Evolutionary conservation across 306 rosid species (phyloP), one percentile per base, ranked within the genome.

Genomic region (Citrullus amarus): DNA sequence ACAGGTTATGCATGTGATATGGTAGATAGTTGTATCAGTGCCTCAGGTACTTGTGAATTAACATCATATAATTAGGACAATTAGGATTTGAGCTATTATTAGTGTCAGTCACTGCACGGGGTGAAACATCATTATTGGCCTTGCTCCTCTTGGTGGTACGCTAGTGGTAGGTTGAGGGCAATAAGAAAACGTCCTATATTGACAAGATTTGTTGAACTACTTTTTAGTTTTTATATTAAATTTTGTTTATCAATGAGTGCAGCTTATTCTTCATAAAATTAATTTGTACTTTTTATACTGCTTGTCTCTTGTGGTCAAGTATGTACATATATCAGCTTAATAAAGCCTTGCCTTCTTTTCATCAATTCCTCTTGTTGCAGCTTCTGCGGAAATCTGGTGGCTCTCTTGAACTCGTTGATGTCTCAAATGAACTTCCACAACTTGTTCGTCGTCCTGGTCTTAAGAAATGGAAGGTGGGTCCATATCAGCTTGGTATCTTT

Each of bases 391-490:
- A 83, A 76, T 89, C 90, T 83, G 91, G 88, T 22, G 96, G 89
- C 70, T 90, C 98, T 78, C 90, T 93, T 81, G 85, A 92, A 84
- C 94, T 96, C 51, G 38, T 92, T 80, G 97, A 96, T 54, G 98
- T 96, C 84, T 96, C 98, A 65, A 80, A 80, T 83, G 96, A 96
- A 83, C 93, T 96, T 82, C 98, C 94, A 58, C 92, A 96, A 78
- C 99, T 96, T 79, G 87, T 81, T 78, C 89, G 91, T 7, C 84
- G 93, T 71, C 92, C 94, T 39, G 99, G 99, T 83, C 97, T 96
- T 73, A 92, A 83, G 85, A 86, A 51, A 78, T 96, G 98, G 98
- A 96, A 88, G 98, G 99, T 89, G 61, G 76, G 89, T 82, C 67
- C 80, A 85, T 34, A 9, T 61, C 72, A 9, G 32, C 14, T 56